Evolutionary conservation across 163 green algal species (phyloP).

Genomic region (Chlamydomonas reinhardtii): DNA sequence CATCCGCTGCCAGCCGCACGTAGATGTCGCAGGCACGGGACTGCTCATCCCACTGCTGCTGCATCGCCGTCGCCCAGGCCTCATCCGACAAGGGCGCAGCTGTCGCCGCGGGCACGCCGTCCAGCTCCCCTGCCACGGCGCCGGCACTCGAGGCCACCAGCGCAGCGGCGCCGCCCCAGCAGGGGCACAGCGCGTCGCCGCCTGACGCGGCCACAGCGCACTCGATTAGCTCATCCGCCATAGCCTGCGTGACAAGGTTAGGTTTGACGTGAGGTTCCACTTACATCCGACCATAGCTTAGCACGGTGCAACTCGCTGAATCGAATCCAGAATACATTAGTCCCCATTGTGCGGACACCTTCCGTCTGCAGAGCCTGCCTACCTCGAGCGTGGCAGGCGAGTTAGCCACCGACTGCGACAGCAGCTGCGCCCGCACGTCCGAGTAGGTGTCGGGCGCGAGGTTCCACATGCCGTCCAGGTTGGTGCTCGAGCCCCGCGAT

Average conservation of each 20-base stretch:
- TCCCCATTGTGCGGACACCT: no score
- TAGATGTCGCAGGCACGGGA: constrained; percentile 18
- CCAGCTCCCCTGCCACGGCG: neutral
- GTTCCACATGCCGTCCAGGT: constrained; percentile 41
- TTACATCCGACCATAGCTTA: no score
- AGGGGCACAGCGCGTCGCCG: neutral
- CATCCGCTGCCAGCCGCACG: constrained; percentile 12
- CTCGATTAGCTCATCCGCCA: constrained; percentile 38
- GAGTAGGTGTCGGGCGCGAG: constrained; percentile 18
- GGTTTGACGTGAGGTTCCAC: no score
- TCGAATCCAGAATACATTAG: no score
- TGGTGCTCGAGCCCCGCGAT: neutral
- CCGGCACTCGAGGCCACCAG: neutral
- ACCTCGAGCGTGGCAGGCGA: constrained; percentile 43
- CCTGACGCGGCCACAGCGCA: constrained; percentile 17
- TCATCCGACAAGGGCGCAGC: neutral
- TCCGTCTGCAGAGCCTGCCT: neutral
- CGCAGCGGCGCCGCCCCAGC: neutral
- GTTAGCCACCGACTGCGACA: neutral
- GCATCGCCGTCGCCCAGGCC: constrained; percentile 19
- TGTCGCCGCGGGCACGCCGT: no score
- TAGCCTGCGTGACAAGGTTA: neutral
- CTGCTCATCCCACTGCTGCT: constrained; percentile 29
- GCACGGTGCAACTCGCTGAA: no score
- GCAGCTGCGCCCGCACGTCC: constrained; percentile 13